Base-by-base conservation (phyloP, 108 stramenopile species). In the Chaetoceros muelleri region DNA sequence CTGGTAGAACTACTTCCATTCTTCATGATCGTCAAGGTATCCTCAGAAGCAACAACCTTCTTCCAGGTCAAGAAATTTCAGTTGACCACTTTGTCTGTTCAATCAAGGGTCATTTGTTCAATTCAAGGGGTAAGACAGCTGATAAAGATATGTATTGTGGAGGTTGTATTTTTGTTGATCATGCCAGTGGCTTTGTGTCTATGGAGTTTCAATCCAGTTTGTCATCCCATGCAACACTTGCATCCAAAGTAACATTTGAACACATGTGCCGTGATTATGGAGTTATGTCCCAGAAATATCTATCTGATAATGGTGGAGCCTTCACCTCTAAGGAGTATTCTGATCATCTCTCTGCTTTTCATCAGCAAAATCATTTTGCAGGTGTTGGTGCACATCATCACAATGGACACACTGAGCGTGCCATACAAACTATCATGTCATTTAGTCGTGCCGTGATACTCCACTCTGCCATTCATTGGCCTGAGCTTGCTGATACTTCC, bases 141-240 rank as follows among this genome's bases (percentile, higher is more conserved):
- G 8, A 40, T 10, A 5, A 18, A 18, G 25, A 53, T 27, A 13
- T 20, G 18, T 25, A 8, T 10, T 61, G 57, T 55, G 70, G 70
- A 13, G 72, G 68, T 22, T 53, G 65, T 3, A 63, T 69, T 46
- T 78, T 82, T 64, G 70, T 75, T 2, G 71, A 78, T 53, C 74
- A 77, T 34, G 76, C 66, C 5, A 52, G 64, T 26, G 54, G 45
- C n/a, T 61, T 30, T 30, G 30, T 78, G 24, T 67, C 57, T 27
- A 57, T 71, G 25, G 31, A 62, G 0, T 53, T 64, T 25, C 72
- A 71, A 54, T 44, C 48, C 3, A 29, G 54, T 30, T 31, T 70
- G 2, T 61, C 55, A 0, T 21, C 64, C 22, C 48, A 71, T n/a
- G 61, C 51, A 29, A 67, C 70, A 0, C 16, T 75, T 2, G 24